Evolutionary conservation across 148 eudicot species (phyloP), one percentile per base, ranked within the genome.

Genomic region (Fagopyrum homotropicum): DNA sequence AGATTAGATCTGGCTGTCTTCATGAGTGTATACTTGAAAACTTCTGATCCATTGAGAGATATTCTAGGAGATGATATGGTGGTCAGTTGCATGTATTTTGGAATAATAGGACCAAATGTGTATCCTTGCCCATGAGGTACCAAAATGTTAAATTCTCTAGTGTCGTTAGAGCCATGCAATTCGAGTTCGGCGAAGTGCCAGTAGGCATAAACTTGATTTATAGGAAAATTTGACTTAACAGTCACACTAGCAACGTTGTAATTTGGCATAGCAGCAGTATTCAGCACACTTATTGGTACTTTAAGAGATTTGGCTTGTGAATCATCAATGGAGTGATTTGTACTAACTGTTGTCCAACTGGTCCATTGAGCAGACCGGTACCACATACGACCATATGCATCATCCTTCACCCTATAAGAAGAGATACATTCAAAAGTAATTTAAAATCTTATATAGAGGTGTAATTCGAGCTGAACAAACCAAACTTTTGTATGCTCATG

Each of bases 171-270:
- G 1, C 17, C 17, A 12, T 30, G 46, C 70, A 64, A 12, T 64
- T 64, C 46, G 5, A 64, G 46, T 15, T 64, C 70, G 6, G 19
- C 70, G 30, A 64, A 64, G 46, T 64, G 45, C 70, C 70, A 64
- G 7, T 40, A 35, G 15, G 2, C 45, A 64, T 64, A 64, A 40
- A 64, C 17, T 30, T 64, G 12, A 5, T 7, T 14, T 40, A 0
- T 40, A 22, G 43, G 66, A 22, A 1, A 2, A 7, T 59, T 22
- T 10, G 0, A 57, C 2, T 8, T 6, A 57, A 19, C 1, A 17
- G 63, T 6, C 2, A 19, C 8, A 35, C 7, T 19, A 26, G 2
- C 60, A 15, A 6, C 9, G 30, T 0, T 22, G 12, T 9, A 2
- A 59, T 22, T 7, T 59, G 9, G 19, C 19, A 54, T 6, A 54